A percentile compares a stretch with the other conserved stretches of the same genome.
phyloP scores from a whole-genome alignment of 2,329 filamentous ascomycete species.

The Colletotrichum karsti region DNA sequence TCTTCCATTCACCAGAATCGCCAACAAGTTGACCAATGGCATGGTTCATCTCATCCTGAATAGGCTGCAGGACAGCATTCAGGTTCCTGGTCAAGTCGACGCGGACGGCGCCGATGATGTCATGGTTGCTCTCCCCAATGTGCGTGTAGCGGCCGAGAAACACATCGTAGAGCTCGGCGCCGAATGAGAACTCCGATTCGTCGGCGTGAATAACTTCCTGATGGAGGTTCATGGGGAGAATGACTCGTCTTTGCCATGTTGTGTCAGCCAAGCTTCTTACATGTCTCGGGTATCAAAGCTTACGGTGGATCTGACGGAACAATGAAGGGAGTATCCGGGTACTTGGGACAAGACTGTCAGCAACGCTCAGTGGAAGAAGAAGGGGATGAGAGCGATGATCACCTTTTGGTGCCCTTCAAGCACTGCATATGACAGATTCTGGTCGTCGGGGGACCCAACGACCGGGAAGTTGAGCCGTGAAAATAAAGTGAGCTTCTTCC shows the following conservation, averaged over 20 bases:
- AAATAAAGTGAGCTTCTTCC: background rate
- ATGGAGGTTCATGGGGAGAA: slow-evolving; percentile 22
- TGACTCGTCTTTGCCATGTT: background rate
- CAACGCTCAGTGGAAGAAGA: no score
- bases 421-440: background rate
- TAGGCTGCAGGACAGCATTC: background rate
- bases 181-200: slow-evolving; percentile 14
- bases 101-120: slow-evolving; percentile 13
- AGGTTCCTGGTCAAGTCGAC: slow-evolving; percentile 14
- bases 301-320: slow-evolving; percentile 8
- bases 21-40: slow-evolving; percentile 8
- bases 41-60: slow-evolving; percentile 22
- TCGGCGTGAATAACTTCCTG: slow-evolving; percentile 20
- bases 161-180: slow-evolving; percentile 23
- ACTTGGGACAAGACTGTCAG: background rate
- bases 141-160: slow-evolving; percentile 30
- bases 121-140: slow-evolving; percentile 6
- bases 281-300: background rate
- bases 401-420: slow-evolving; percentile 12
- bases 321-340: slow-evolving; percentile 19
- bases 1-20: slow-evolving; percentile 27
- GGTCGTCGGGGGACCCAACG: slow-evolving; percentile 3
- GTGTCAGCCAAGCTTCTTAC: background rate
- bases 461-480: slow-evolving; percentile 1
- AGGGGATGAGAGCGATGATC: background rate